phyloP scores from a whole-genome alignment of 257 asterid genomes.

The Perilla frutescens region DNA sequence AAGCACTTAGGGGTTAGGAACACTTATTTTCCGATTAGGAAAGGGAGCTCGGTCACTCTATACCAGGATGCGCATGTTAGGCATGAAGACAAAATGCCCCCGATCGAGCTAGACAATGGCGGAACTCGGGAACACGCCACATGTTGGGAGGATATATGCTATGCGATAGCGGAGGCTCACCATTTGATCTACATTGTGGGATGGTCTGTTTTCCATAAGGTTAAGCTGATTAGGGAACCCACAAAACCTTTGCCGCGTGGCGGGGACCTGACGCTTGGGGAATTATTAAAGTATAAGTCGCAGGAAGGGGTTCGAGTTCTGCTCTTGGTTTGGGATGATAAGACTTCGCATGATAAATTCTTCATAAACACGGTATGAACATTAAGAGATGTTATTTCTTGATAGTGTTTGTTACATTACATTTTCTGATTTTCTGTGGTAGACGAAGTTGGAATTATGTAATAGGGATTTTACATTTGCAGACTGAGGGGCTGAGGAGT shows the following conservation, averaged over 20 bases:
- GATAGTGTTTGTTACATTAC: neutral
- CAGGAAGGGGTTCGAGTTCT: slow-evolving; percentile 96
- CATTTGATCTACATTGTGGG: slow-evolving; percentile 88
- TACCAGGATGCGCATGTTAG: slow-evolving; percentile 88
- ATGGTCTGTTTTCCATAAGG: slow-evolving; percentile 84
- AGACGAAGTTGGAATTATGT: slow-evolving; percentile 21
- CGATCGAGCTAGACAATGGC: slow-evolving; percentile 64
- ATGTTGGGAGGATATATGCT: slow-evolving; percentile 93
- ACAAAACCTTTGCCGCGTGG: slow-evolving; percentile 78
- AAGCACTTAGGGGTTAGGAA: slow-evolving; percentile 55
- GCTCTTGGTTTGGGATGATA: slow-evolving; percentile 92
- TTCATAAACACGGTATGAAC: slow-evolving; percentile 68
- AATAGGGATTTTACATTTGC: neutral
- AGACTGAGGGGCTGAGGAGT: slow-evolving; percentile 6
- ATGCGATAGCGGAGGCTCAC: slow-evolving; percentile 88
- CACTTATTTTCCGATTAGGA: slow-evolving; percentile 80
- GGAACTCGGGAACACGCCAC: slow-evolving; percentile 44
- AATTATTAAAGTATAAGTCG: slow-evolving; percentile 83
- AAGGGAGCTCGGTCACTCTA: slow-evolving; percentile 70
- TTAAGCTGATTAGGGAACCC: slow-evolving; percentile 82
- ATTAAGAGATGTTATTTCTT: neutral
- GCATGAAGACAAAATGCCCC: slow-evolving; percentile 50
- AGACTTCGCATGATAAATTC: slow-evolving; percentile 77
- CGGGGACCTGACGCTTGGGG: slow-evolving; percentile 88
- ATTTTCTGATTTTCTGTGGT: neutral